Evolutionary conservation across 2,329 filamentous ascomycete species (phyloP), one percentile per base, ranked within the genome.

Genomic region (Rhexocercosporidium sp.): DNA sequence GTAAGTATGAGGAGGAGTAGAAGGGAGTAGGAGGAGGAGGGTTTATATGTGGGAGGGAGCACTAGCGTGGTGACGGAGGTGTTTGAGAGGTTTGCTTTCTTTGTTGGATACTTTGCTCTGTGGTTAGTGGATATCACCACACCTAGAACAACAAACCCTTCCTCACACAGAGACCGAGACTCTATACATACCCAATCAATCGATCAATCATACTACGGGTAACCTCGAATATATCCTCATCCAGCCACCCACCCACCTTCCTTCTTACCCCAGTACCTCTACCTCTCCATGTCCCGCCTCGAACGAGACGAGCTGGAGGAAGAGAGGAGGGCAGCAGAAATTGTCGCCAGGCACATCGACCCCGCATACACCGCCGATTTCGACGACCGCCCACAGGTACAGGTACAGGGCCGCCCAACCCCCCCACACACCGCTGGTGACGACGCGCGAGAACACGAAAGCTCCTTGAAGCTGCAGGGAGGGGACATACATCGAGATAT

Each of bases 401-500:
- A 69, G 51, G 37, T 68, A n/a, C 66, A 65, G 25, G 67, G 72
- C 71, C 64, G 72, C 71, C 64, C 68, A 66, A 61, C 63, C 70
- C 41, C 68, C 69, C 69, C 72, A 73, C 37, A 74, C 74, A 64
- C 74, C 74, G 22, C 75, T 71, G 65, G 73, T 75, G 57, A 61
- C 69, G n/a, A 72, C 71, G 1, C 69, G 73, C 9, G 71, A 72
- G 27, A 77, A 79, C 53, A 68, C 4, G 86, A 90, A 67, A 93
- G 90, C 1, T 94, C 92, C 0, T 81, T 94, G 62, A 87, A 83
- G 66, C 82, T 94, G 3, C 91, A 91, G 75, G 92, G 92, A 61
- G 92, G 92, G 47, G 92, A 94, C 74, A 90, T 94, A 25, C 91
- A 94, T 76, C 88, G 92, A 39, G 90, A 92, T 73, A 85, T 94